Conservation (phyloP, 2,329 filamentous ascomycete genomes). For the Hypoxylon sp. region DNA sequence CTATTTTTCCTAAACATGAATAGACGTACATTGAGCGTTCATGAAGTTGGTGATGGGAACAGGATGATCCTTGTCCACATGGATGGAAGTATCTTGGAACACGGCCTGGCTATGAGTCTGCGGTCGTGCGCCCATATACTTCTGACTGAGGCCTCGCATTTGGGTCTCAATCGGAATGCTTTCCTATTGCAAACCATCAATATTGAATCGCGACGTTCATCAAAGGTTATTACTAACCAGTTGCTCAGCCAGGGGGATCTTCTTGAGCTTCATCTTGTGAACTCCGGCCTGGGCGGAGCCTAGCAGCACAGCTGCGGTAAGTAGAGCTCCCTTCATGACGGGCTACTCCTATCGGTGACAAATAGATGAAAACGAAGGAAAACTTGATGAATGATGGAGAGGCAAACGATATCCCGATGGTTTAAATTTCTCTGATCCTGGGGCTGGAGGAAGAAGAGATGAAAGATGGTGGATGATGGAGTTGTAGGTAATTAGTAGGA, state of each 20-base stretch:
- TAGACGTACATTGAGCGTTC: conserved; percentile 92
- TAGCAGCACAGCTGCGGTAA: conserved; percentile 83
- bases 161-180: conserved; percentile 84
- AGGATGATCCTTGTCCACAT: conserved; percentile 76
- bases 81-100: conserved; percentile 80
- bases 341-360: conserved; percentile 50
- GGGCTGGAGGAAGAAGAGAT: conserved; percentile 30
- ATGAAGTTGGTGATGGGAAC: conserved; percentile 97
- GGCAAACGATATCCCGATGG: conserved; percentile 11
- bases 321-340: conserved; percentile 87
- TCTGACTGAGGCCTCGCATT: conserved; percentile 87
- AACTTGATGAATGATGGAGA: conserved; percentile 13
- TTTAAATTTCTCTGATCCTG: conserved; percentile 14
- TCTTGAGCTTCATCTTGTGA: conserved; percentile 98
- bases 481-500: conserved; percentile 28
- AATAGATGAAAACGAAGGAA: conserved; percentile 30
- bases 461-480: conserved; percentile 30
- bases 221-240: conserved; percentile 72
- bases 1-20: background rate
- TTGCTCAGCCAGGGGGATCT: conserved; percentile 92
- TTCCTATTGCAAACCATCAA: conserved; percentile 65
- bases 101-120: conserved; percentile 78
- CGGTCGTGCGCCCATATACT: conserved; percentile 90
- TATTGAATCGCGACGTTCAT: conserved; percentile 21
- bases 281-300: conserved; percentile 86